Evolutionary conservation across 2,329 filamentous ascomycete genomes (phyloP).

Genomic region (Pyricularia sp.): DNA sequence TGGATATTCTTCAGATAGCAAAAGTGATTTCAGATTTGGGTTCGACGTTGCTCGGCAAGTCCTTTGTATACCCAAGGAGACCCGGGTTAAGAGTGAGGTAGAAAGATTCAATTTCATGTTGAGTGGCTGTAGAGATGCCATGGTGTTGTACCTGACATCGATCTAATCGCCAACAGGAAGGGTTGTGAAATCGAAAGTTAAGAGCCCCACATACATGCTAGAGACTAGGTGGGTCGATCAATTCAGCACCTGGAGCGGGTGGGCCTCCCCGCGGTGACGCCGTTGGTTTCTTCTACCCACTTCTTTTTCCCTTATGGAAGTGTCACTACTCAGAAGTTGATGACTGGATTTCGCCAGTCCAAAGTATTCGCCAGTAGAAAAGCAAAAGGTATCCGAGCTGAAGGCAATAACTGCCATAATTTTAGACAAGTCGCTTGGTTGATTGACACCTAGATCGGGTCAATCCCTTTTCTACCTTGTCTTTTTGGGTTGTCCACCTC

Average conservation of each 20-base stretch:
- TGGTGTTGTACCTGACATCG: not conserved
- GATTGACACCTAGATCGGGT: not conserved
- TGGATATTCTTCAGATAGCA: not conserved
- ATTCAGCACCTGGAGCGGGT: not conserved
- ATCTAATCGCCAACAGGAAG: not conserved
- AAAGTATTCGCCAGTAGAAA: not conserved
- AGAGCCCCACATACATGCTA: not conserved
- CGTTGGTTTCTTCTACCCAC: not conserved
- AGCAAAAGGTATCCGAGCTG: not conserved
- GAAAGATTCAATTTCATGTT: too few species aligned
- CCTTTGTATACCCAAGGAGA: not conserved
- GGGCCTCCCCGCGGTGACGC: not conserved
- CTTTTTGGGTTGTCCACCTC: not conserved
- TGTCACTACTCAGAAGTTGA: not conserved
- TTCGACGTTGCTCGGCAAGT: not conserved
- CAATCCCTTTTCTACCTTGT: not conserved
- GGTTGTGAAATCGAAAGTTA: not conserved
- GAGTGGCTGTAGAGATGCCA: too few species aligned
- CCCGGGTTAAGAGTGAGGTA: too few species aligned
- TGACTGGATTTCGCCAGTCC: not conserved
- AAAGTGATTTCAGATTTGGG: not conserved
- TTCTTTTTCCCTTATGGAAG: not conserved
- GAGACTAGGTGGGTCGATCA: not conserved
- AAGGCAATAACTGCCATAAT: not conserved
- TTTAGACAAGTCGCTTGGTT: not conserved